phyloP scores from a whole-genome alignment of 306 rosid genomes.

The Castanea crenata region DNA sequence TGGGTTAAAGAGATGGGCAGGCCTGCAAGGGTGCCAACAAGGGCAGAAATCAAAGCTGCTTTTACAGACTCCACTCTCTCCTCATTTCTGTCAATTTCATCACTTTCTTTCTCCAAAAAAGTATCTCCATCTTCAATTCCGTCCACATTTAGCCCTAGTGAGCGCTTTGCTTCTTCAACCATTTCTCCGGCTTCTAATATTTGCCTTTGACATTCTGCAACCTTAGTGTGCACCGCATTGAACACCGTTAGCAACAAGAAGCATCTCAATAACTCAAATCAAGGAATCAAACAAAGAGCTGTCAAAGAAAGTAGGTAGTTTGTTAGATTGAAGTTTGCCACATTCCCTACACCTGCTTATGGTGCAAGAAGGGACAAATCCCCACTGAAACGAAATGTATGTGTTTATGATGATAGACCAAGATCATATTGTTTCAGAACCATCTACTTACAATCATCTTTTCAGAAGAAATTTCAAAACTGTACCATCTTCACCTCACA shows the following conservation, averaged over 20 bases:
- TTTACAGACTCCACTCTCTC: conserved; percentile 76
- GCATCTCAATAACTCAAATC: not conserved
- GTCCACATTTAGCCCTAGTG: conserved; percentile 38
- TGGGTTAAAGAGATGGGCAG: conserved; percentile 63
- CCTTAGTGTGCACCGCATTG: conserved; percentile 31
- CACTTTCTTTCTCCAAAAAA: conserved; percentile 22
- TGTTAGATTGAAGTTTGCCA: not conserved
- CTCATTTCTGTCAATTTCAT: conserved; percentile 44
- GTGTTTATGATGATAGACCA: not conserved
- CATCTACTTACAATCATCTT: not conserved
- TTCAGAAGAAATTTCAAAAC: not conserved
- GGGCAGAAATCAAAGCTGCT: conserved; percentile 68
- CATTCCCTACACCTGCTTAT: not conserved
- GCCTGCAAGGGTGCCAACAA: conserved; percentile 65
- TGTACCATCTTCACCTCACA: not conserved
- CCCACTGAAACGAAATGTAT: not conserved
- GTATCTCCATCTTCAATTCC: conserved; percentile 23
- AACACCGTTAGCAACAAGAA: not conserved
- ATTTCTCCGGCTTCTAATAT: conserved; percentile 66
- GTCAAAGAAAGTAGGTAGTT: not conserved
- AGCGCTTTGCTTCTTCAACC: conserved; percentile 73
- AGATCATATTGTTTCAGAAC: not conserved
- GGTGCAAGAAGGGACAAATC: not conserved
- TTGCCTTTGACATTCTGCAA: conserved; percentile 79
- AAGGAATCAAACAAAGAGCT: not conserved